Conservation (phyloP, 129 eudicot genomes). For the Kitagawia praeruptora region DNA sequence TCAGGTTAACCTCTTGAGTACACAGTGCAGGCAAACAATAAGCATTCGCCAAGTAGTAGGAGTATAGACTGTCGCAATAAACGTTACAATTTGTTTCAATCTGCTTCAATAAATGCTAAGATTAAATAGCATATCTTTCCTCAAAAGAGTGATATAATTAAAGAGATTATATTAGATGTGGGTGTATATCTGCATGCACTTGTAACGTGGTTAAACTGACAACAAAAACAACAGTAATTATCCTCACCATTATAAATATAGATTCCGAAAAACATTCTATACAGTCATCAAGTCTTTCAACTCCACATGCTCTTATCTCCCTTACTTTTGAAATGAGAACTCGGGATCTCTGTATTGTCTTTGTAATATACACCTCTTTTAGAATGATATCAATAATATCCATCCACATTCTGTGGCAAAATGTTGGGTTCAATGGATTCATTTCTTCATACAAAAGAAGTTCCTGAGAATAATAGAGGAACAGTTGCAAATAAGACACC, state of each 20-base stretch:
- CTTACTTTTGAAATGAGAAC: conserved; percentile 56
- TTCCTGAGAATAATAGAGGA: conserved; percentile 44
- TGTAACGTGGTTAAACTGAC: not conserved
- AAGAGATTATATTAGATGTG: conserved; percentile 1
- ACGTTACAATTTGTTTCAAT: conserved; percentile 22
- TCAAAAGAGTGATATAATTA: conserved; percentile 2
- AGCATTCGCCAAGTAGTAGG: conserved; percentile 52
- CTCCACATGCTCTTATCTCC: conserved; percentile 55
- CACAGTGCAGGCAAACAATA: conserved; percentile 67
- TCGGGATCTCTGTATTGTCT: conserved; percentile 50
- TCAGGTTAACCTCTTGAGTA: conserved; percentile 52
- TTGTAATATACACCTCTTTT: conserved; percentile 48
- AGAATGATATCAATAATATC: conserved; percentile 46
- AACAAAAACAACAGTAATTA: conserved; percentile 10
- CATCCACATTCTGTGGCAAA: conserved; percentile 47
- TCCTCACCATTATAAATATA: conserved; percentile 51
- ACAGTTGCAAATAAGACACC: conserved; percentile 4
- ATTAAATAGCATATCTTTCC: conserved; percentile 15
- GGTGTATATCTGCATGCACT: not conserved
- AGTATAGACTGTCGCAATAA: conserved; percentile 15
- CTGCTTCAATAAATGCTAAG: conserved; percentile 32
- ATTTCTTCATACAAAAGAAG: conserved; percentile 56
- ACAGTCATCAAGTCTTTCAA: conserved; percentile 50
- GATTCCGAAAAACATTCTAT: conserved; percentile 56
- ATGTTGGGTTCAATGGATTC: conserved; percentile 37